Evolutionary conservation across 2,329 filamentous ascomycete genomes (phyloP).

Genomic region (Fonsecaea pugnacius): DNA sequence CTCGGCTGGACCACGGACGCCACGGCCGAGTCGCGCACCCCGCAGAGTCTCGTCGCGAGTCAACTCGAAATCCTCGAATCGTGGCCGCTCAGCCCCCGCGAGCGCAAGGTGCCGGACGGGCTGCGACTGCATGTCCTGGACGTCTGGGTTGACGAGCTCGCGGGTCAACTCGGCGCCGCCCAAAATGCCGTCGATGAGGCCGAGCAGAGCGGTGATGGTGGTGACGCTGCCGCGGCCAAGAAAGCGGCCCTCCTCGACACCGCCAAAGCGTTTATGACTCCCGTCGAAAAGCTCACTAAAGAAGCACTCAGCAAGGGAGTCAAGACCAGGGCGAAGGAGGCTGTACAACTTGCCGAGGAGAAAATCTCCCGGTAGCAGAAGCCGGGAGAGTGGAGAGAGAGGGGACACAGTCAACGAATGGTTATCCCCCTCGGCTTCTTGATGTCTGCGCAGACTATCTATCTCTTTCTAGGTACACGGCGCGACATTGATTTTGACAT

Average conservation of each 20-base stretch:
- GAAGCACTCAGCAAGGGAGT: slow-evolving; percentile 34
- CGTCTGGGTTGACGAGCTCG: slow-evolving; percentile 85
- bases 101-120: slow-evolving; percentile 73
- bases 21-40: slow-evolving; percentile 29
- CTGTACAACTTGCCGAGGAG: slow-evolving; percentile 24
- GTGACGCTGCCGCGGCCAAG: not conserved
- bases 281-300: slow-evolving; percentile 27
- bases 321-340: slow-evolving; percentile 33
- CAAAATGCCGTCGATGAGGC: slow-evolving; percentile 14
- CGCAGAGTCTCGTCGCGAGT: slow-evolving; percentile 36
- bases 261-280: slow-evolving; percentile 27
- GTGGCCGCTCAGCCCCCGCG: slow-evolving; percentile 50
- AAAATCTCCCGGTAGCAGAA: slow-evolving; percentile 7
- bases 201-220: slow-evolving; percentile 3
- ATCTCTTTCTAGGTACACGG: no score
- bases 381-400: no score
- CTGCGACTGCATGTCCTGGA: slow-evolving; percentile 85
- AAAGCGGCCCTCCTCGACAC: slow-evolving; percentile 12
- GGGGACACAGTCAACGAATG: no score
- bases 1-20: slow-evolving; percentile 17
- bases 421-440: no score
- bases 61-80: slow-evolving; percentile 23
- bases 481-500: no score
- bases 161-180: slow-evolving; percentile 19
- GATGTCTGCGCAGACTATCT: no score